phyloP scores from a whole-genome alignment of 2,329 filamentous ascomycete genomes.

The Colletotrichum sp. region DNA sequence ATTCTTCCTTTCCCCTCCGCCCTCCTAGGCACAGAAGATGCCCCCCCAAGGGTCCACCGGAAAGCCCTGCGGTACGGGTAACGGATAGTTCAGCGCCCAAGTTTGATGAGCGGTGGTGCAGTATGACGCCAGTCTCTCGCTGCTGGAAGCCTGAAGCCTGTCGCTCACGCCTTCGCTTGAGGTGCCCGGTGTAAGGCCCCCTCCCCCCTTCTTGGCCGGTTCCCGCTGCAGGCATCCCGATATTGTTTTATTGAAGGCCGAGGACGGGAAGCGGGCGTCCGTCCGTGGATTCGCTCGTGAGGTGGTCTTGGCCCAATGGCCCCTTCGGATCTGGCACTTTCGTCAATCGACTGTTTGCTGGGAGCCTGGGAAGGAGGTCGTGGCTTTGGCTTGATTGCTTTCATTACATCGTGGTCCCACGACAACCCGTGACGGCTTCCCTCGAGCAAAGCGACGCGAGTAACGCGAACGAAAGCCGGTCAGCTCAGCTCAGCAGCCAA shows the following conservation, averaged over 20 bases:
- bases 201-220: background rate
- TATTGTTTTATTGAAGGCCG: constrained; percentile 1
- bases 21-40: background rate
- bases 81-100: background rate
- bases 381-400: background rate
- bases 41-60: background rate
- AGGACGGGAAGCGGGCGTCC: background rate
- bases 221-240: constrained; percentile 2
- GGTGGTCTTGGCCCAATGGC: background rate
- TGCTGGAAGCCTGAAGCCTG: background rate
- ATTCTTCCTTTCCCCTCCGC: background rate
- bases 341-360: background rate
- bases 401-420: background rate
- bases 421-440: background rate
- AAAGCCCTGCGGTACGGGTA: background rate
- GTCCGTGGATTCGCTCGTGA: background rate
- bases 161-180: background rate
- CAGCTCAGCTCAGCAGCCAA: background rate
- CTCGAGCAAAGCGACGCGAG: background rate
- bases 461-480: background rate
- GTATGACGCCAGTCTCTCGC: constrained; percentile 10
- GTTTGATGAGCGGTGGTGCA: background rate
- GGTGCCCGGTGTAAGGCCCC: background rate
- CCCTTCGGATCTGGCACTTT: background rate
- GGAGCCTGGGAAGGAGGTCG: background rate